Conservation (phyloP, 139 green algal genomes). For the Chlorella sp. region DNA sequence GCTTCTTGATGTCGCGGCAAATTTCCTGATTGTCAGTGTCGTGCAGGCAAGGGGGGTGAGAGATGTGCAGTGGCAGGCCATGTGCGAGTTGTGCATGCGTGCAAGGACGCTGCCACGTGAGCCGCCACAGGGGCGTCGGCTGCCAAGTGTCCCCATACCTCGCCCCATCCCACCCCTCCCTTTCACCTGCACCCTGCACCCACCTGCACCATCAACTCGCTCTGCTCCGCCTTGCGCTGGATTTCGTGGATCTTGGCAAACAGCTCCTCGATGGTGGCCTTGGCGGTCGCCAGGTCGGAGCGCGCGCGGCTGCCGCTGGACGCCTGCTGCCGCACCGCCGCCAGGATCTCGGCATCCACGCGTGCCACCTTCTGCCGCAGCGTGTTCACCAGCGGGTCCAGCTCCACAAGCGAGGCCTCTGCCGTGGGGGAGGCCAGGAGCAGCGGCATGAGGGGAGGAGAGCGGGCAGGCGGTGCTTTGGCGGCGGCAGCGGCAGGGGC, state of each 20-base stretch:
- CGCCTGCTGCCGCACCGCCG: slow-evolving; percentile 88
- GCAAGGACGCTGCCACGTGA: not conserved
- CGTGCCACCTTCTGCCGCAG: slow-evolving; percentile 81
- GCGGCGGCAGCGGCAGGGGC: not conserved
- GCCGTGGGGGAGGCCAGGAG: slow-evolving; percentile 18
- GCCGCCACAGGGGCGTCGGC: no score
- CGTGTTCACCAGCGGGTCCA: slow-evolving; percentile 84
- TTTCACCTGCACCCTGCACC: not conserved
- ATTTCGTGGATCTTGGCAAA: slow-evolving; percentile 88
- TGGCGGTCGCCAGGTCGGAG: slow-evolving; percentile 70
- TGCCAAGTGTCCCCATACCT: no score
- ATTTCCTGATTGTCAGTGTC: not conserved
- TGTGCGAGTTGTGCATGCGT: no score
- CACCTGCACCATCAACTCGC: slow-evolving; percentile 96
- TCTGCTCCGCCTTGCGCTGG: slow-evolving; percentile 90
- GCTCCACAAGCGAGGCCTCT: slow-evolving; percentile 80
- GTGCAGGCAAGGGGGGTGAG: not conserved
- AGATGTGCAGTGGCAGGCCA: no score
- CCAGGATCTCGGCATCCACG: slow-evolving; percentile 94
- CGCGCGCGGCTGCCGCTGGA: slow-evolving; percentile 70
- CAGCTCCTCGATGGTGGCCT: slow-evolving; percentile 84
- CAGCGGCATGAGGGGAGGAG: not conserved
- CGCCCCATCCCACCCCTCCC: not conserved
- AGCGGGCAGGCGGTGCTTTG: not conserved
- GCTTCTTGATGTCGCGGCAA: slow-evolving; percentile 95